phyloP scores from a whole-genome alignment of 2,329 filamentous ascomycete genomes.

The Mariannaea elegans region DNA sequence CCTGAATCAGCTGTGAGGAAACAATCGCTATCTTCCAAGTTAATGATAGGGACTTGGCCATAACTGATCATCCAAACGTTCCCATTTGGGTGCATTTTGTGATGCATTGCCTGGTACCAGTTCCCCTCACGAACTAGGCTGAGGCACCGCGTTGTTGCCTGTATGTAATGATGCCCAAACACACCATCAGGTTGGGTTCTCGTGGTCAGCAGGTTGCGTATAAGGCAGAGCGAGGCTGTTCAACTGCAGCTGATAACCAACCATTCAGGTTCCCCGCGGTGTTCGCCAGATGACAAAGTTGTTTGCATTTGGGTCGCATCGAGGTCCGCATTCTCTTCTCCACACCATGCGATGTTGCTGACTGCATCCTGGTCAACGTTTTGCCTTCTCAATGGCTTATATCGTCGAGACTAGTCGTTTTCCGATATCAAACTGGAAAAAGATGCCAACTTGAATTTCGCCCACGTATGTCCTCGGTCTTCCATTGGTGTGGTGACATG shows the following conservation, averaged over 20 bases:
- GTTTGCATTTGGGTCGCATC: constrained; percentile 23
- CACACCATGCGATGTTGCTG: constrained; percentile 8
- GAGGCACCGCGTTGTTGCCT: constrained; percentile 1
- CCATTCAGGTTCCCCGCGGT: constrained; percentile 23
- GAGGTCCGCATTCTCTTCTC: constrained; percentile 12
- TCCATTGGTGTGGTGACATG: not conserved
- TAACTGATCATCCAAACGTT: not conserved
- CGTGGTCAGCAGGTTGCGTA: constrained; percentile 10
- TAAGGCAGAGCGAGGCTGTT: constrained; percentile 12
- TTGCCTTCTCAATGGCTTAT: constrained; percentile 12
- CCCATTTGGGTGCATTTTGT: not conserved
- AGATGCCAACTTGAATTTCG: not conserved
- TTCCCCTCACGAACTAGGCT: constrained; percentile 2
- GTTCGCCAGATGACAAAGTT: constrained; percentile 27
- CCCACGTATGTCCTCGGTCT: not conserved
- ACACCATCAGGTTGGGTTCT: constrained; percentile 18
- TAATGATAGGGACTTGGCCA: not conserved
- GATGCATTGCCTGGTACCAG: not conserved
- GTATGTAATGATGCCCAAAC: constrained; percentile 27
- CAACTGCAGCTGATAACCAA: constrained; percentile 21
- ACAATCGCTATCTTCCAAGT: not conserved
- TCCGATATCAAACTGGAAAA: not conserved
- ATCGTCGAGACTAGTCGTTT: not conserved
- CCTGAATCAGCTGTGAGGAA: constrained; percentile 3
- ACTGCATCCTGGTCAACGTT: not conserved